Base-by-base conservation (phyloP, 2,329 filamentous ascomycete species). In the Ophiostoma fasciatum region DNA sequence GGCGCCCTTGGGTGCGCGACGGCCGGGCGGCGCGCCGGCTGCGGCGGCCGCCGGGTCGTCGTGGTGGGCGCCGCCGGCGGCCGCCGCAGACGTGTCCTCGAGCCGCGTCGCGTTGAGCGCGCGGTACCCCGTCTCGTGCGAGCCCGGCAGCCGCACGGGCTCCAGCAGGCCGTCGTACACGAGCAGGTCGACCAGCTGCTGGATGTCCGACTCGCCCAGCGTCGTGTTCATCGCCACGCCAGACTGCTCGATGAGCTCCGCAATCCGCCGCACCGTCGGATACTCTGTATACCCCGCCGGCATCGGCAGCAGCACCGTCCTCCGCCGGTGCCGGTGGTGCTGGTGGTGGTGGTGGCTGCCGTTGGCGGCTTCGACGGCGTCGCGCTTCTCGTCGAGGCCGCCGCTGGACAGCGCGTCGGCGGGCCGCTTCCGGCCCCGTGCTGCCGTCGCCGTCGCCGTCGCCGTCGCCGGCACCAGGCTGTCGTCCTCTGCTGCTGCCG, bases 101-200 rank as follows among this genome's bases (percentile, higher is more conserved):
- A 56, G 64, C 46, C 63, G 65, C 10, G 62, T 53, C 31, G 68
- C 52, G 33, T 68, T 62, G 25, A 61, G 56, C 4, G 66, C 65
- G 35, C 71, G 62, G 55, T 71, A 78, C 33, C 63, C 69, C 1
- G 31, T 41, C 33, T 63, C 52, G 42, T 57, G 59, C 20, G 59
- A 59, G 31, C 58, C 65, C 38, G 66, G 61, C 40, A 57, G 62
- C 39, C 78, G 60, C 21, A 42, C 42, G 12, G 40, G 38, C 54
- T 96, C 83, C 31, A 98, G 62, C 41, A 82, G 77, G 35, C 83
- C 82, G 49, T 98, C 90, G 59, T 79, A 92, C 35, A 83, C 77
- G 41, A 98, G 73, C 47, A 94, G 81, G 49, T 94, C 81, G 28
- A 96, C 67, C 14, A 96, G 66, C 53, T 88, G 79, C 50, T 83